phyloP scores from a whole-genome alignment of 176 grass and related monocot species.

The bread wheat (Triticum aestivum) region DNA sequence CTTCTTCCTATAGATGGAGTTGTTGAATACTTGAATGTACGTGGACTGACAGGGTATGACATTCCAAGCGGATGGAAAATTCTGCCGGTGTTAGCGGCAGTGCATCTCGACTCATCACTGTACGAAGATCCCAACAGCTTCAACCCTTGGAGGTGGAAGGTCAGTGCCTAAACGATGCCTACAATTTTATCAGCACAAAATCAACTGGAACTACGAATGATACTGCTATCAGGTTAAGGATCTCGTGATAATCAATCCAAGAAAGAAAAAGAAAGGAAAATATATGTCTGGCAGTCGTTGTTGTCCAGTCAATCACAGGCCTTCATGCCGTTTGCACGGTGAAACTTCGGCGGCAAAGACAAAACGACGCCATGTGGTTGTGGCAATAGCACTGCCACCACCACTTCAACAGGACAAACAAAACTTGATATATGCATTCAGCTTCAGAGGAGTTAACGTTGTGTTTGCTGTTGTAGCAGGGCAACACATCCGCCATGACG shows the following conservation, averaged over 20 bases:
- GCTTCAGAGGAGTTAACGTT: neutral
- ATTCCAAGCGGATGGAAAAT: slow-evolving; percentile 89
- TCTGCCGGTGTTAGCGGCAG: slow-evolving; percentile 67
- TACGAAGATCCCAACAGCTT: slow-evolving; percentile 70
- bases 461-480: slow-evolving; percentile 29
- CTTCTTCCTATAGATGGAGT: too few species aligned
- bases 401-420: too few species aligned
- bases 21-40: neutral
- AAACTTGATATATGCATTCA: neutral
- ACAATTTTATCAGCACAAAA: neutral
- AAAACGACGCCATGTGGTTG: neutral
- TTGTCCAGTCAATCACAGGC: too few species aligned
- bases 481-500: slow-evolving; percentile 1
- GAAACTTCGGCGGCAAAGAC: neutral
- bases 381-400: neutral
- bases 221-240: too few species aligned
- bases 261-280: too few species aligned
- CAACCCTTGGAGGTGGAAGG: slow-evolving; percentile 93
- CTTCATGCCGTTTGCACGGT: too few species aligned
- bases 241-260: too few species aligned
- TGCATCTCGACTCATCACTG: slow-evolving; percentile 65
- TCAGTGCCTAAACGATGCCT: slow-evolving; percentile 29
- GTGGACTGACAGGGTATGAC: slow-evolving; percentile 53
- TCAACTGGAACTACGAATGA: too few species aligned
- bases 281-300: too few species aligned